A percentile compares a stretch with the other conserved stretches of the same genome.
Conservation (phyloP, 805 yeast species). For the Candida quercuum region DNA sequence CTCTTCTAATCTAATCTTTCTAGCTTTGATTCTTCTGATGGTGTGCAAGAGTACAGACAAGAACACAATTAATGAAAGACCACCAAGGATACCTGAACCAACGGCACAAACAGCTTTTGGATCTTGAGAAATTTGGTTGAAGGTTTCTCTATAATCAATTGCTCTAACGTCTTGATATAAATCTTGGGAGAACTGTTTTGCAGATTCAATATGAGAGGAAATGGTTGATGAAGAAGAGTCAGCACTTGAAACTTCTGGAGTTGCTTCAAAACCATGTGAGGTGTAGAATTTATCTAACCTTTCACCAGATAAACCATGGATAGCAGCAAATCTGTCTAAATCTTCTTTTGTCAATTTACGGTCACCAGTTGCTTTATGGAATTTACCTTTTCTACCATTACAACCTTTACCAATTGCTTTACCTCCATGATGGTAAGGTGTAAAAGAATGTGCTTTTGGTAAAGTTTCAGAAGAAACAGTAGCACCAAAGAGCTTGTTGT, state of each 20-base stretch:
- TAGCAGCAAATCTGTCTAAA: no score
- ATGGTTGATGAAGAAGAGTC: no score
- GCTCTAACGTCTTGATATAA: constrained; percentile 10
- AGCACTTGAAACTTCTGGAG: no score
- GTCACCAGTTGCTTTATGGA: background rate
- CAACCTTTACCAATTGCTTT: background rate
- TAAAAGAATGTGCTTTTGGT: background rate
- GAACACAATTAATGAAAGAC: constrained; percentile 3
- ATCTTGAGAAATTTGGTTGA: constrained; percentile 5
- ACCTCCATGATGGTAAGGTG: background rate
- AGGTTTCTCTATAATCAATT: constrained; percentile 12
- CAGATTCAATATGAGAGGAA: background rate
- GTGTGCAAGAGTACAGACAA: constrained; percentile 3
- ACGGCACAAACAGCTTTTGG: constrained; percentile 10
- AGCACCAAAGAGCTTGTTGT: background rate
- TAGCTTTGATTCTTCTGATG: constrained; percentile 1
- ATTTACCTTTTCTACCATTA: background rate
- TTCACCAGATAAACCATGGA: no score
- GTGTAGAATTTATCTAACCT: no score
- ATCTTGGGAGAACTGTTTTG: constrained; percentile 8
- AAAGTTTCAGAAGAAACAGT: no score
- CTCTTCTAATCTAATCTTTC: constrained; percentile 1
- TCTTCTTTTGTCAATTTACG: no score
- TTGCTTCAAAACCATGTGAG: no score
- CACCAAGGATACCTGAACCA: constrained; percentile 7